A percentile compares a stretch with the other conserved stretches of the same genome.
These are phyloP conservation scores for Geotrichum candidum DNA, from an alignment of 1,139 yeast species.

Conservation along the genomic window DNA sequence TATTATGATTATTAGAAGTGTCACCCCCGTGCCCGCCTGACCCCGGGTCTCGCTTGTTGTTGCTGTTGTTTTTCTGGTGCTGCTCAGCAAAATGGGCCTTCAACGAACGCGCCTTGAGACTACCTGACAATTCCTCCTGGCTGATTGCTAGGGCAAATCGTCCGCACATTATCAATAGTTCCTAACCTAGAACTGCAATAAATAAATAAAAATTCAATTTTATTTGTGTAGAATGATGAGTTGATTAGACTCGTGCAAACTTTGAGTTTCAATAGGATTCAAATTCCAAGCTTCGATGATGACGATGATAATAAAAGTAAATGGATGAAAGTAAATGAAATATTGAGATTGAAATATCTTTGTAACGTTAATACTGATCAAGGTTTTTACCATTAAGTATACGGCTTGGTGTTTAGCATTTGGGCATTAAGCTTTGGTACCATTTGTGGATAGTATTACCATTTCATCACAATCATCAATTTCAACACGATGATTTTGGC, in stretches of 20 bases:
- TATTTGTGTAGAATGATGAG: neutral
- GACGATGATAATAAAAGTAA: too few species aligned
- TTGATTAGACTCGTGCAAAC: neutral
- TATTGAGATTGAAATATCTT: too few species aligned
- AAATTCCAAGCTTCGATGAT: neutral
- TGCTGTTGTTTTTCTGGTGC: neutral
- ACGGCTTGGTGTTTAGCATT: too few species aligned
- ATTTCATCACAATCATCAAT: too few species aligned
- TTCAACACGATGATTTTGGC: too few species aligned
- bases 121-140: slow-evolving; percentile 16
- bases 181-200: neutral
- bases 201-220: neutral
- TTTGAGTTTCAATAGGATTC: neutral
- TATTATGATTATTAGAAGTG: neutral
- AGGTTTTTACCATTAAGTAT: too few species aligned
- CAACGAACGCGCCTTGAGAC: neutral
- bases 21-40: neutral
- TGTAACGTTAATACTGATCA: too few species aligned
- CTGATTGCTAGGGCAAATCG: slow-evolving; percentile 18
- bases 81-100: neutral
- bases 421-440: too few species aligned
- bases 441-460: too few species aligned
- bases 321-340: too few species aligned
- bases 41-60: neutral
- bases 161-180: slow-evolving; percentile 18